Base-by-base conservation (phyloP, 306 rosid genomes). In the Vigna reflexopilosa region DNA sequence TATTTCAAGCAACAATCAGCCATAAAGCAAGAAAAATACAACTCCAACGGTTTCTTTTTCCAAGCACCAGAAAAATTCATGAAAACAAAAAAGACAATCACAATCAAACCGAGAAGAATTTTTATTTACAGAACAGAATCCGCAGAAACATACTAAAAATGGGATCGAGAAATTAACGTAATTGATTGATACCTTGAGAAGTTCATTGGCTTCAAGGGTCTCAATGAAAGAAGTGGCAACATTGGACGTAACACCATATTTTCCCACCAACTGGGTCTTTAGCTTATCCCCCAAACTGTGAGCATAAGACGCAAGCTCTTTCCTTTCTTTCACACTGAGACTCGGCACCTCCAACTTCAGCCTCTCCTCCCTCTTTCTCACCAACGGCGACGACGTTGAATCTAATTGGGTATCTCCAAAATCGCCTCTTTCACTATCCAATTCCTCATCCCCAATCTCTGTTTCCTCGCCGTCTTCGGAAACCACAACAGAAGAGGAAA, bases 161-260 rank as follows among this genome's bases (percentile, higher is more conserved):
- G 62, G 32, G 4, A 12, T 2, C 5, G 16, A 26, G 48, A 12
- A 38, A 0, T n/a, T 66, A 4, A 47, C 2, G 2, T 5, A 38
- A 15, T 52, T 13, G 38, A 40, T 68, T 50, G 50, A 36, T 87
- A 92, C 98, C 97, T 95, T 92, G 51, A 92, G 93, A 88, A 95
- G 97, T 84, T 95, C 98, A 34, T 92, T 95, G 22, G 98, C 77
- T 82, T 95, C 98, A 24, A 95, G 98, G 20, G 84, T 95, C 84
- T 95, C 94, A 5, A 86, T 38, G 87, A 95, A 94, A 58, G 97
- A 86, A 5, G 92, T 65, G 3, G 93, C 97, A 57, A 94, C 73
- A 77, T 75, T 90, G 36, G 90, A 54, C 0, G 97, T 95, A 40
- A 95, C 91, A 59, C 98, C 98, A 55, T 93, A 87, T 66, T 92